These are phyloP conservation scores for Pseudevernia furfuracea DNA, from an alignment of 495 filamentous ascomycete species.

Conservation along the genomic window DNA sequence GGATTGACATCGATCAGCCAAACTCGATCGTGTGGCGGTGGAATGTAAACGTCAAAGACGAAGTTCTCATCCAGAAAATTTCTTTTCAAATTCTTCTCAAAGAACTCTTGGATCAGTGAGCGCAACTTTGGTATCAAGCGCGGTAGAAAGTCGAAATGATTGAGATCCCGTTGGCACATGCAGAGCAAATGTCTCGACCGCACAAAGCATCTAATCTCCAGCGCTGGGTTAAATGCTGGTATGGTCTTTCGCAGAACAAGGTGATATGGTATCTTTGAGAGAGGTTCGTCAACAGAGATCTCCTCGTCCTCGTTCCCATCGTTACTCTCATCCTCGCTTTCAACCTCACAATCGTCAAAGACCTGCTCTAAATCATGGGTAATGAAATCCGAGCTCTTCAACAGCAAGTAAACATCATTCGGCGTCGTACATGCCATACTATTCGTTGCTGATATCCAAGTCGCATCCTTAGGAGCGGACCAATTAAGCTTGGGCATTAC, in stretches of 20 bases:
- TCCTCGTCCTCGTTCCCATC: conserved; percentile 10
- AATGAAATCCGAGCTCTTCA: conserved; percentile 89
- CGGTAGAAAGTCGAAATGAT: conserved; percentile 78
- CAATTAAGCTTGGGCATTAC: conserved; percentile 93
- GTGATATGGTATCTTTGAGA: conserved; percentile 46
- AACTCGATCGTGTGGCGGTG: conserved; percentile 65
- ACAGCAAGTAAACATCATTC: conserved; percentile 85
- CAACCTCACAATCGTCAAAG: conserved; percentile 66
- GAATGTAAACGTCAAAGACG: conserved; percentile 85
- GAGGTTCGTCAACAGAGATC: not conserved
- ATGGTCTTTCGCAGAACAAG: conserved; percentile 82
- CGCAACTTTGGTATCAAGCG: conserved; percentile 55
- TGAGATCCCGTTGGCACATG: conserved; percentile 82
- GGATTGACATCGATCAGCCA: conserved; percentile 93
- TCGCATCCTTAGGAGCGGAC: conserved; percentile 93
- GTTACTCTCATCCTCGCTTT: conserved; percentile 24
- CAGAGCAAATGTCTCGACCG: conserved; percentile 68
- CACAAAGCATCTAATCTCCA: conserved; percentile 95
- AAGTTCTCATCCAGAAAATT: conserved; percentile 80
- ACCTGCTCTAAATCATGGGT: conserved; percentile 91
- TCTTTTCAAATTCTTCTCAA: conserved; percentile 58
- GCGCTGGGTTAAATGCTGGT: conserved; percentile 67
- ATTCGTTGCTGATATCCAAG: conserved; percentile 88
- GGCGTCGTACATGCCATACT: conserved; percentile 78
- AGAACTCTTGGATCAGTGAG: conserved; percentile 59